These are phyloP conservation scores for Lolium rigidum DNA, from an alignment of 176 grass and related monocot species.

Conservation along the genomic window DNA sequence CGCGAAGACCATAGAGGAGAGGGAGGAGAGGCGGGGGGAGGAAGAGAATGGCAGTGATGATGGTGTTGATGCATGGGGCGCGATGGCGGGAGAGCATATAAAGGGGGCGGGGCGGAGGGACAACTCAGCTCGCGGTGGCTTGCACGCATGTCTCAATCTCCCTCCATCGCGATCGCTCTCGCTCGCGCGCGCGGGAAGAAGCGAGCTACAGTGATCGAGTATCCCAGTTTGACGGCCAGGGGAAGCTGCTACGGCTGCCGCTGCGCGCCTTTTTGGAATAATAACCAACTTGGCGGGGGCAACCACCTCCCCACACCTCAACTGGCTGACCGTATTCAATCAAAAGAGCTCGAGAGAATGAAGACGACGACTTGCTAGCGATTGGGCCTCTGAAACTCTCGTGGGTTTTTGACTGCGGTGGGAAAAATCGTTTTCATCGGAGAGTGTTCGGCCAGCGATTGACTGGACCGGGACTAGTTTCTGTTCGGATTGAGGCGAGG, in stretches of 20 bases:
- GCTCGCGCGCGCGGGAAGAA: background rate
- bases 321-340: background rate
- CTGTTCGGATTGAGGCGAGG: slow-evolving; percentile 7
- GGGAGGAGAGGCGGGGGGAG: background rate
- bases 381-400: background rate
- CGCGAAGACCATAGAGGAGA: slow-evolving; percentile 40
- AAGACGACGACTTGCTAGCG: background rate
- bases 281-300: slow-evolving; percentile 18
- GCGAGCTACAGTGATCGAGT: background rate
- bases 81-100: slow-evolving; percentile 31
- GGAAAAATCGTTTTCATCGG: slow-evolving; percentile 2
- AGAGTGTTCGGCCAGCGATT: slow-evolving; percentile 41
- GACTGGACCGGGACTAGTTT: slow-evolving; percentile 5
- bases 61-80: slow-evolving; percentile 33
- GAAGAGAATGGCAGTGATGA: background rate
- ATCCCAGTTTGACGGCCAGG: background rate
- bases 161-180: no score
- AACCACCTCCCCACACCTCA: background rate
- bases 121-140: slow-evolving; percentile 24
- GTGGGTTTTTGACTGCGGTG: background rate
- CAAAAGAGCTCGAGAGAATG: background rate
- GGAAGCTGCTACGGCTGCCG: slow-evolving; percentile 33
- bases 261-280: slow-evolving; percentile 35
- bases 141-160: slow-evolving; percentile 45
- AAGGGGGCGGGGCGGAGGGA: slow-evolving; percentile 32